phyloP scores from a whole-genome alignment of 768 basidiomycete species.

The Mrakia blollopis region DNA sequence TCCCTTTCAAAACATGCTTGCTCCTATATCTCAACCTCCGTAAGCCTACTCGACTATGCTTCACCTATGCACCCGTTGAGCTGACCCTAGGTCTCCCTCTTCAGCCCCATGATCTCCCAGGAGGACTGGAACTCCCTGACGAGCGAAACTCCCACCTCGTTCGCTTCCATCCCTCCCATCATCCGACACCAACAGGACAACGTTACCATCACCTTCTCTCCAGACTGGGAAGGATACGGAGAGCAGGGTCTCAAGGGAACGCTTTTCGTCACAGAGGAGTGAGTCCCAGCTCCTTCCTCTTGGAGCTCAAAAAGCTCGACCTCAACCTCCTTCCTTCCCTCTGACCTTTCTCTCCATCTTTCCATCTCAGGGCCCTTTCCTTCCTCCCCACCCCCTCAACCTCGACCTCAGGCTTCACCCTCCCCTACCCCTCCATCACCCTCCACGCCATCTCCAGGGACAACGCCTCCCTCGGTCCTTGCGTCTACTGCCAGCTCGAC shows the following conservation, averaged over 20 bases:
- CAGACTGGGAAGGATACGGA: slow-evolving; percentile 59
- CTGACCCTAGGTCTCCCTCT: slow-evolving; percentile 41
- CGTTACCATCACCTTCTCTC: slow-evolving; percentile 66
- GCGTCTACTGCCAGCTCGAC: slow-evolving; percentile 91
- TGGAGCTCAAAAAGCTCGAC: slow-evolving; percentile 27
- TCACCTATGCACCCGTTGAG: slow-evolving; percentile 32
- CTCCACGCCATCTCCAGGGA: slow-evolving; percentile 85
- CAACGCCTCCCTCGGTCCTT: slow-evolving; percentile 50
- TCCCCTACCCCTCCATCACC: slow-evolving; percentile 83
- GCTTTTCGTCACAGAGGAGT: slow-evolving; percentile 85
- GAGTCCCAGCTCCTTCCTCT: slow-evolving; percentile 32
- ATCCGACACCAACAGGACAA: slow-evolving; percentile 67
- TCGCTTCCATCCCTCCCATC: slow-evolving; percentile 77
- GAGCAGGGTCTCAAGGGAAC: slow-evolving; percentile 59
- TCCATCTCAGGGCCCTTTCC: slow-evolving; percentile 57
- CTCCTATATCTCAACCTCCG: slow-evolving; percentile 26
- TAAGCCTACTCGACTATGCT: slow-evolving; percentile 32
- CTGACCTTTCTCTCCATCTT: neutral
- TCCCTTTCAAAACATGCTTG: slow-evolving; percentile 14
- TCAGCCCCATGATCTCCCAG: slow-evolving; percentile 51
- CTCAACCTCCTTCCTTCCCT: slow-evolving; percentile 20
- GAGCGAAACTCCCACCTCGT: slow-evolving; percentile 76
- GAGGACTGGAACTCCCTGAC: slow-evolving; percentile 66
- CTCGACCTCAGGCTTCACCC: slow-evolving; percentile 64
- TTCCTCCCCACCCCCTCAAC: slow-evolving; percentile 63